Conservation (phyloP, 768 basidiomycete genomes). For the Suillus fuscotomentosus region DNA sequence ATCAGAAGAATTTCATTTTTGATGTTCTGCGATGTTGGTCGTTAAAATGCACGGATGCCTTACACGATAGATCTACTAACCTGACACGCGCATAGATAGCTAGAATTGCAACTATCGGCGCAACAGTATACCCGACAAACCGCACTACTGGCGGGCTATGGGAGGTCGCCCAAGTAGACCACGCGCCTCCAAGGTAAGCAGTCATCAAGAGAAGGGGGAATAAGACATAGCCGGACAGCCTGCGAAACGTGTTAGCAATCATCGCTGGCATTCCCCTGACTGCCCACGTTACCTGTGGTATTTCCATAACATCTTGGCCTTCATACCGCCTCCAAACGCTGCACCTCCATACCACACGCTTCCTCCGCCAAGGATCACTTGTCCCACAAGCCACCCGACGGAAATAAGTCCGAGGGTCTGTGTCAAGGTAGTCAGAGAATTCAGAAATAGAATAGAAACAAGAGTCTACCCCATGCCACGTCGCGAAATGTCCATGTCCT, state of each 20-base stretch:
- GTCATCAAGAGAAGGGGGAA: constrained; percentile 61
- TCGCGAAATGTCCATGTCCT: constrained; percentile 55
- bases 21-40: constrained; percentile 41
- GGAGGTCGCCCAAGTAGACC: constrained; percentile 56
- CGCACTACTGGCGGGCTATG: constrained; percentile 39
- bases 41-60: constrained; percentile 3
- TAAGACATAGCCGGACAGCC: constrained; percentile 73
- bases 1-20: constrained; percentile 61
- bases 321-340: constrained; percentile 66
- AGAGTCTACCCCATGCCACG: constrained; percentile 69
- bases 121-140: constrained; percentile 52
- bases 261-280: neutral
- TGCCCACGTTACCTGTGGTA: constrained; percentile 61
- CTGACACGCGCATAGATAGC: constrained; percentile 50
- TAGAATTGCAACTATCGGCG: constrained; percentile 45
- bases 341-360: constrained; percentile 76
- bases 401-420: constrained; percentile 66
- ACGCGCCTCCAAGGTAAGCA: constrained; percentile 66
- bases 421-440: neutral
- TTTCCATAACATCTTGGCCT: constrained; percentile 79
- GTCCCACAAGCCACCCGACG: constrained; percentile 60
- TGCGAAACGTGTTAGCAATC: constrained; percentile 21
- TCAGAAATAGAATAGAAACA: neutral
- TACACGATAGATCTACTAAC: constrained; percentile 32
- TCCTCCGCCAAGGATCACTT: constrained; percentile 63